Percentiles rank a stretch among this genome's conserved stretches.
phyloP scores from a whole-genome alignment of 1,284 basidiomycete species.

The Leccinum subspadiceum region DNA sequence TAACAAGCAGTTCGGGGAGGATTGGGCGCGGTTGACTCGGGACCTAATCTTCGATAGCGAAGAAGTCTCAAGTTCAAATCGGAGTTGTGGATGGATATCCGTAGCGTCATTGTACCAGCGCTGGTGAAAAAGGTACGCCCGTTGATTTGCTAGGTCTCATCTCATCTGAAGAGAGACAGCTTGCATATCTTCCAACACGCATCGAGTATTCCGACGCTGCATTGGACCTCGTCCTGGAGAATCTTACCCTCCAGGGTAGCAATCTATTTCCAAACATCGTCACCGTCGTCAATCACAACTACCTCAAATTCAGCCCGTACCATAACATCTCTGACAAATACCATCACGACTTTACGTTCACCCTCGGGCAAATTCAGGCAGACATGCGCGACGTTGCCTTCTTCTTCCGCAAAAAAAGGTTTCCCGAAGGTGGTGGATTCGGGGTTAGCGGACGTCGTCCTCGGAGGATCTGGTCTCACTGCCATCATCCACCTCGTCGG shows the following conservation, averaged over 20 bases:
- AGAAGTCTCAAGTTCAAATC: conserved; percentile 88
- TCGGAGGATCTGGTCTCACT: conserved; percentile 78
- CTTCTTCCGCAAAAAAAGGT: conserved; percentile 79
- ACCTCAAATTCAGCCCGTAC: conserved; percentile 82
- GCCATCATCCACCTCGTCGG: conserved; percentile 63
- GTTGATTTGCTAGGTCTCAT: too few relatives aligned
- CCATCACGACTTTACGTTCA: conserved; percentile 71
- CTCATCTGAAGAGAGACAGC: conserved; percentile 36
- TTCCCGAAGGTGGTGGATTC: conserved; percentile 82
- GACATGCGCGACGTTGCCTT: conserved; percentile 93
- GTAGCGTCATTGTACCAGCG: conserved; percentile 78
- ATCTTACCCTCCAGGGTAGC: conserved; percentile 83
- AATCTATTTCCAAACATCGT: conserved; percentile 84
- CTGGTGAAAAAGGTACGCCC: conserved; percentile 63
- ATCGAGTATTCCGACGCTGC: conserved; percentile 88
- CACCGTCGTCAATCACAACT: conserved; percentile 80
- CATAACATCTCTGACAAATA: conserved; percentile 53
- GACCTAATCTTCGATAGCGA: conserved; percentile 78
- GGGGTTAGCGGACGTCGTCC: conserved; percentile 88
- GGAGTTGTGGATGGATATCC: conserved; percentile 83
- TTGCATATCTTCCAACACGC: conserved; percentile 87
- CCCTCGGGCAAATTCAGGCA: conserved; percentile 86
- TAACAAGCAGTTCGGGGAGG: conserved; percentile 78
- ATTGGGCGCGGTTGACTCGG: conserved; percentile 80
- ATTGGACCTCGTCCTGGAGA: conserved; percentile 91